Base-by-base conservation (phyloP, 2,329 filamentous ascomycete species). In the Hypomyces rosellus region DNA sequence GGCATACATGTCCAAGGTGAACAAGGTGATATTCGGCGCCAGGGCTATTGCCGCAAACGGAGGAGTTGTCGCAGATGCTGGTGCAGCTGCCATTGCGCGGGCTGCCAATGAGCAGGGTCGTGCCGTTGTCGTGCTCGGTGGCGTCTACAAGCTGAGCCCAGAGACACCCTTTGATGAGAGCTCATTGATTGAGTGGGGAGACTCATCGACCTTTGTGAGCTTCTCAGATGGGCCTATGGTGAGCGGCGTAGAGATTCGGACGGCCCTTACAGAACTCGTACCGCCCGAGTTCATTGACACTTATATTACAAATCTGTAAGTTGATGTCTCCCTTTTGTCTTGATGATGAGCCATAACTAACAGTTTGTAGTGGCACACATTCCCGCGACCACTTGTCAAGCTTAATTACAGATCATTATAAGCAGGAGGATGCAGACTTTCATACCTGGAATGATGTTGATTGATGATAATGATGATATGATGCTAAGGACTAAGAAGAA, bases 1-100 rank as follows among this genome's bases (percentile, higher is more conserved):
- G 72, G 90, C 91, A 1, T 88, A 97, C 61, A 97, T 99, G 88
- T 88, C 91, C 8, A 84, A 87, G 53, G 89, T 96, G 60, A 95
- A 92, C 75, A 96, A 96, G 72, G 92, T 99, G 54, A 88, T 99
- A 45, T 76, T 99, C 6, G 86, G 88, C 12, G 92, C 92, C 5
- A 86, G 91, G 62, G 86, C 88, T 3, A 88, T 99, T 25, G 82
- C 95, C 42, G 88, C 89, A 45, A 93, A 95, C 61, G 93, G 93
- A 46, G 88, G 88, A 6, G 80, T 96, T 22, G 78, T 97, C 25
- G 87, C 89, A 15, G 86, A 90, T 38, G 84, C 87, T 5, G 93
- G 93, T n/a, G 87, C 88, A 9, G 83, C 82, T 16, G 82, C 88
- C 38, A 87, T 97, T 57, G 89, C 91, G 4, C 84, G 86, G 54